Base-by-base conservation (phyloP, 192 early-diverging fungal genomes). In the Gaertneriomyces sp. region DNA sequence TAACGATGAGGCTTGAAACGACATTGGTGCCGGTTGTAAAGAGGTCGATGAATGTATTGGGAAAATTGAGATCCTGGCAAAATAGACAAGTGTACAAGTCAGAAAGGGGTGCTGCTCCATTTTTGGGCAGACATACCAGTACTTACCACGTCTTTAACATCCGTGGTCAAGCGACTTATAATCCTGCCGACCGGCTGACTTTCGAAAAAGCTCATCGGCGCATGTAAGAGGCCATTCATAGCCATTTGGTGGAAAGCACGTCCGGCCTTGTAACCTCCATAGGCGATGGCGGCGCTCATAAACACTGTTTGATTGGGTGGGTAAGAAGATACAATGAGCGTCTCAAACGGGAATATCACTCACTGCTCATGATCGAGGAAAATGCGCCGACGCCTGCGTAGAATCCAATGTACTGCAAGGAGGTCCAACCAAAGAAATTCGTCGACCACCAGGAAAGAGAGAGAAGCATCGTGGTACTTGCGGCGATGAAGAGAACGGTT, bases 101-200 rank as follows among this genome's bases (percentile, higher is more conserved):
- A 11, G 10, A 9, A 47, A 47, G 46, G n/a, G 46, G n/a, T 11
- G 54, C 9, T 19, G 54, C 46, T 9, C 46, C 46, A 9, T 11
- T n/a, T 47, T 47, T 47, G 9, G n/a, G 46, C n/a, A 47, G 46
- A 47, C 9, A 47, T 47, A n/a, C n/a, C 46, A 47, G 46, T 11
- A 47, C 46, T 47, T 47, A 47, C 46, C 46, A 47, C 46, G 46
- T 47, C 46, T n/a, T 63, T 43, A 60, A 81, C 63, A 53, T 78
- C 93, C n/a, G 86, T 85, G 47, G 89, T 88, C 64, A 96, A 91
- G 20, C 95, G 75, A 75, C 93, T 97, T 70, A 89, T 41, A 49
- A 89, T 86, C 10, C 87, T 74, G 20, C 89, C 89, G 8, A 86
- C 61, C 19, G 89, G 89, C 2, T 88, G 89, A 6, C 79, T 76